Evolutionary conservation across 306 rosid species (phyloP), one percentile per base, ranked within the genome.

Genomic region (Citrullus mucosospermus): DNA sequence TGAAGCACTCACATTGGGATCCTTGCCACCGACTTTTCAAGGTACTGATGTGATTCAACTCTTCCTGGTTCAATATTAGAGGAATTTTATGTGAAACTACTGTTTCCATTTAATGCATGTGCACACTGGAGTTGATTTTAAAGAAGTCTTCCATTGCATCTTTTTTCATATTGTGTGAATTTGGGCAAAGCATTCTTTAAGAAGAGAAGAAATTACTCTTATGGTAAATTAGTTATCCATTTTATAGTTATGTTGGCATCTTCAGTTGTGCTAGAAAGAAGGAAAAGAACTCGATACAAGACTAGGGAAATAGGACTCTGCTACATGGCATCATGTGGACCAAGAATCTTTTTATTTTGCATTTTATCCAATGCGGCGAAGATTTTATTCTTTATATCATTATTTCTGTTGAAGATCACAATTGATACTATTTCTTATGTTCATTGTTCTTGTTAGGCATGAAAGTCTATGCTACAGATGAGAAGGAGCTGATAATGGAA

Each of bases 401-500:
- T 66, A 66, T 36, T 16, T 65, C 20, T 39, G 17, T 38, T 16
- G 30, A 66, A 38, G 66, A 60, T 58, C 1, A 6, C 48, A 4
- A 18, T 60, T 2, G 8, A 22, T 51, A 25, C 18, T 48, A 48
- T 57, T 76, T 15, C 80, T 67, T 15, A 70, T 44, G 57, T 13
- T 70, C 68, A 75, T 59, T 69, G 34, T 76, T 83, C 57, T 81
- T 30, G 69, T 14, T 41, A 94, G 98, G 98, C 68, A 92, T 92
- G 98, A 94, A 94, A 84, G 91, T 89, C 76, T 94, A 85, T 50
- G 79, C 65, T 83, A 94, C 98, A 55, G 97, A 90, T 80, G 98
- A 94, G 85, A 94, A 94, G 84, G 98, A 94, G 88, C 81, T 94
- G 85, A 92, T 94, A 60, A 90, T 94, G 97, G 96, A 94, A 87